Conservation (phyloP, 163 green algal genomes). For the Scenedesmus sp. region DNA sequence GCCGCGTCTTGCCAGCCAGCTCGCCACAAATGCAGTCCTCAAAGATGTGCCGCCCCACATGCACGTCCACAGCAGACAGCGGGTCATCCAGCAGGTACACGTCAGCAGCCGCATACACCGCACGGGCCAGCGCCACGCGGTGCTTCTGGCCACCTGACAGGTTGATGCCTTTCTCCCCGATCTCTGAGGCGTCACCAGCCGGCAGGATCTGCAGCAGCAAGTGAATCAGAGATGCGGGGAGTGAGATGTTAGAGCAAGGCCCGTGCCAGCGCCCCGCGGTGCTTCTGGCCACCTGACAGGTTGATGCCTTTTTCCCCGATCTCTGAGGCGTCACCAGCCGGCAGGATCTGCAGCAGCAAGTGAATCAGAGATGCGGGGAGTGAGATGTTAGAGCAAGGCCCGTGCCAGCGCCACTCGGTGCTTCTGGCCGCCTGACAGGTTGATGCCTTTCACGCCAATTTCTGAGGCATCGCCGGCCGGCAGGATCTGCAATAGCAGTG, state of each 20-base stretch:
- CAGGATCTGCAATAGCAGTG: constrained; percentile 57
- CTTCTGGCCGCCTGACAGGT: constrained; percentile 85
- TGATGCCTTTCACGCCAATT: constrained; percentile 79
- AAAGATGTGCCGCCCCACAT: constrained; percentile 91
- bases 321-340: constrained; percentile 71
- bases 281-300: constrained; percentile 85
- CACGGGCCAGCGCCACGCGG: constrained; percentile 73
- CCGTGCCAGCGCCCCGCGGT: constrained; percentile 74
- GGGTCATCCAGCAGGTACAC: constrained; percentile 98
- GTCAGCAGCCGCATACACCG: constrained; percentile 79
- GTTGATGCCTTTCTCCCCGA: constrained; percentile 78
- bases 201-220: constrained; percentile 61
- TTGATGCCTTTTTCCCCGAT: constrained; percentile 80
- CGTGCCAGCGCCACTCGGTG: constrained; percentile 66
- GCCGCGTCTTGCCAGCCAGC: constrained; percentile 50
- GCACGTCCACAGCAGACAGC: constrained; percentile 94
- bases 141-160: constrained; percentile 87
- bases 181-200: constrained; percentile 75
- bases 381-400: not conserved
- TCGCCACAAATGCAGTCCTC: constrained; percentile 86
- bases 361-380: not conserved
- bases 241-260: constrained; percentile 23
- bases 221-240: not conserved
- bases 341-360: constrained; percentile 58
- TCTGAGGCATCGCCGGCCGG: constrained; percentile 71